A percentile compares a stretch with the other conserved stretches of the same genome.
These are phyloP conservation scores for Avena sativa DNA, from an alignment of 176 grass and related monocot species.

Conservation along the genomic window DNA sequence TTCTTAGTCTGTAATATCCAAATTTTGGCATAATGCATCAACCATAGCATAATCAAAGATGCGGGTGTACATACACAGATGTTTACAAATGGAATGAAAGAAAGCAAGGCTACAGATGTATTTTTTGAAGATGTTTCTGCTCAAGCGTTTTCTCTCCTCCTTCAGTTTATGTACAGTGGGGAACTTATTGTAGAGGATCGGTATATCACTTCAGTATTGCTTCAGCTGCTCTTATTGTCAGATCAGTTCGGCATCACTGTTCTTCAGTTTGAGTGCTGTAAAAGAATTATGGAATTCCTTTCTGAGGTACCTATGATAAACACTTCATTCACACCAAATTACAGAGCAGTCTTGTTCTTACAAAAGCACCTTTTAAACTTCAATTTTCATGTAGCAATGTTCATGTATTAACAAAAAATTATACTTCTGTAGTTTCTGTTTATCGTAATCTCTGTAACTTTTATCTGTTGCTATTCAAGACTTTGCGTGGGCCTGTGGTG, in stretches of 20 bases:
- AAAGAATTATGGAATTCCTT: constrained; percentile 73
- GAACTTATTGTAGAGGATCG: constrained; percentile 58
- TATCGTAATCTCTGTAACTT: constrained; percentile 23
- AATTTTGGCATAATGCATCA: constrained; percentile 18
- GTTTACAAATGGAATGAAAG: constrained; percentile 98
- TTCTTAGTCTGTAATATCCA: constrained; percentile 13
- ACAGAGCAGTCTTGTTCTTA: constrained; percentile 17
- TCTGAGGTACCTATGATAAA: constrained; percentile 64
- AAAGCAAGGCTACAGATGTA: constrained; percentile 73
- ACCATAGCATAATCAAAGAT: constrained; percentile 31
- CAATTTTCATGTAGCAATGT: constrained; percentile 8
- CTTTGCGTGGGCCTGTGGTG: constrained; percentile 39
- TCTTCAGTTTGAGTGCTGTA: constrained; percentile 93
- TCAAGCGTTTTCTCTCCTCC: constrained; percentile 75
- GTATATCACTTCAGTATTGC: constrained; percentile 55
- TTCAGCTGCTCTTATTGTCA: constrained; percentile 75
- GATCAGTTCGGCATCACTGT: constrained; percentile 79
- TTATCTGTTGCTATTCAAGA: constrained; percentile 46
- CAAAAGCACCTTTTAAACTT: neutral
- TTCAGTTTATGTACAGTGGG: constrained; percentile 88
- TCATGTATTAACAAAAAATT: neutral
- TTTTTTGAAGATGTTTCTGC: constrained; percentile 67
- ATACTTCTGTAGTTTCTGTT: constrained; percentile 30
- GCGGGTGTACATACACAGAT: constrained; percentile 58
- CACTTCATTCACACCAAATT: constrained; percentile 7